Evolutionary conservation across 805 yeast species (phyloP), one percentile per base, ranked within the genome.

Genomic region (Candida nonsorbophila): DNA sequence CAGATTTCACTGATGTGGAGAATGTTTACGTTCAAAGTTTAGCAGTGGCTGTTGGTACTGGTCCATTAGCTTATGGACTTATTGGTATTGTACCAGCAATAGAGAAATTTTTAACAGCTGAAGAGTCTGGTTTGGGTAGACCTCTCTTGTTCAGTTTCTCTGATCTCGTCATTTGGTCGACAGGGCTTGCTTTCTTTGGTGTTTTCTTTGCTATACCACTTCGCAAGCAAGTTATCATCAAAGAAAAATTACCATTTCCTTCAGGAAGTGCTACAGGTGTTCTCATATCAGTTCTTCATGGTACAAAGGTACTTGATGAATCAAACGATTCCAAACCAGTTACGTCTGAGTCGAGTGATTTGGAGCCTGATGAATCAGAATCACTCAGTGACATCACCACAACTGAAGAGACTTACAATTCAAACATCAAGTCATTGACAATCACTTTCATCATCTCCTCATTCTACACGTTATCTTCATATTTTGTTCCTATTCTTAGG

Each of bases 221-320:
- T 28, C 68, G 97, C 38, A 74, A 73, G 37, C 95, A 87, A 50
- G 94, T 88, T 12, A 80, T 90, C 20, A 74, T 87, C n/a, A 76
- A 74, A 44, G 95, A 87, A 45, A 84, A 84, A 47, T 67, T 92
- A 20, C 84, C 88, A 2, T 90, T 90, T 48, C 98, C 98, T 0
- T 84, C 95, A 22, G 98, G 98, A 0, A 76, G 84, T 39, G 97
- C 98, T 2, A 92, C 97, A 0, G 97, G 96, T 0, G 86, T 95
- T 3, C 64, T 90, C 41, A 90, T 90, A 13, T 75, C 88, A 1
- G 96, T 92, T 1, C 65, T 90, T 19, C 95, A 84, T 55, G 80
- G 83, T 16, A 75, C 85, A 0, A 74, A 72, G 25, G 51, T 79
- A 28, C 62, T 51, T 28, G 74, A 63, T 8, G 45, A 40, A 4